Evolutionary conservation across 2,329 filamentous ascomycete genomes (phyloP).

Genomic region (Fusarium mangiferae): DNA sequence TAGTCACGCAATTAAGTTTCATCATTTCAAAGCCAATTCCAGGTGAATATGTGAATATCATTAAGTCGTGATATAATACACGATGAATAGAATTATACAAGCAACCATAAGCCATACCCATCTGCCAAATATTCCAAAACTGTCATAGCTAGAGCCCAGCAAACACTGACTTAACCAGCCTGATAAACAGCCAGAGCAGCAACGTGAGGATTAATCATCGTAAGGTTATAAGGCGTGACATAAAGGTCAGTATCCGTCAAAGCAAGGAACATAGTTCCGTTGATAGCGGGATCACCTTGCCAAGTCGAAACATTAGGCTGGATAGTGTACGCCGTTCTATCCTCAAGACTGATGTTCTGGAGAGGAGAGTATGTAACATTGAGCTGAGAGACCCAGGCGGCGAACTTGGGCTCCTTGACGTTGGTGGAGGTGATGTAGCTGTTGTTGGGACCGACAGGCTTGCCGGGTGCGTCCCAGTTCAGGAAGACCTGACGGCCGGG

Average conservation of each 20-base stretch:
- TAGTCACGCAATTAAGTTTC: background rate
- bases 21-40: fast-evolving
- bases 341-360: slow-evolving; percentile 57
- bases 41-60: background rate
- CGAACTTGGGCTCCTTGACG: slow-evolving; percentile 71
- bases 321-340: slow-evolving; percentile 71
- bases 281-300: slow-evolving; percentile 74
- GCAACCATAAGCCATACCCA: background rate
- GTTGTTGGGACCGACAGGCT: slow-evolving; percentile 80
- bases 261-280: slow-evolving; percentile 83
- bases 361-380: slow-evolving; percentile 77
- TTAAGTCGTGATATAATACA: background rate
- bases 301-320: slow-evolving; percentile 78
- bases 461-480: slow-evolving; percentile 76
- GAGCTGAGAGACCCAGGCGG: slow-evolving; percentile 81
- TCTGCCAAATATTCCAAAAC: fast-evolving
- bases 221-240: slow-evolving; percentile 81
- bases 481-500: slow-evolving; percentile 78
- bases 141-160: fast-evolving
- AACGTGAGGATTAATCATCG: slow-evolving; percentile 79
- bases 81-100: background rate
- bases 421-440: slow-evolving; percentile 76
- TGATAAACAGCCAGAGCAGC: slow-evolving; percentile 80
- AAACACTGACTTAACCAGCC: slow-evolving; percentile 66
- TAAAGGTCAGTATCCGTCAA: slow-evolving; percentile 75